Conservation (phyloP, 2,329 filamentous ascomycete genomes). For the Beauveria scarabaeidicola region DNA sequence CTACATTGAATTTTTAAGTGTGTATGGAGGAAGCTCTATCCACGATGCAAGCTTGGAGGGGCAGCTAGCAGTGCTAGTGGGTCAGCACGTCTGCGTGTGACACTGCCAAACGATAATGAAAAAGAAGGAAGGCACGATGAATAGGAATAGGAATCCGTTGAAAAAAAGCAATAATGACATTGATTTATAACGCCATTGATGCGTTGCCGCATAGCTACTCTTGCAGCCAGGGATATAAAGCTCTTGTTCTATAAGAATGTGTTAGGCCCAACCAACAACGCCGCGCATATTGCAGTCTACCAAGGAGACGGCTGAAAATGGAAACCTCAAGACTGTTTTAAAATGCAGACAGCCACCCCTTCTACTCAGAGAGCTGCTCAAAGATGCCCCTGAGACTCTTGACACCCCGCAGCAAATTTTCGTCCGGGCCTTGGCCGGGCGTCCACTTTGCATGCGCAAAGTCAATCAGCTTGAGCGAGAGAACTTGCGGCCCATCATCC, state of each 20-base stretch:
- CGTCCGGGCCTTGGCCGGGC: constrained; percentile 73
- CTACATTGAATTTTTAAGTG: constrained; percentile 21
- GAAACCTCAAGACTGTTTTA: background rate
- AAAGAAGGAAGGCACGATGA: background rate
- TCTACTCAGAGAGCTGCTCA: constrained; percentile 44
- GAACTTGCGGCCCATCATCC: constrained; percentile 52
- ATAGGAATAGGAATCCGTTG: background rate
- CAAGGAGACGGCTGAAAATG: background rate
- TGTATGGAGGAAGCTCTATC: background rate
- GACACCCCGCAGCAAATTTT: constrained; percentile 71
- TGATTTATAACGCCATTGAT: background rate
- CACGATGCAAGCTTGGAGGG: constrained; percentile 2
- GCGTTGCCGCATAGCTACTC: constrained; percentile 1
- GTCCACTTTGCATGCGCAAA: constrained; percentile 90
- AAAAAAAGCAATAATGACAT: constrained; percentile 6
- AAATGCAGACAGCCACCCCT: background rate
- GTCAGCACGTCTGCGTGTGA: background rate
- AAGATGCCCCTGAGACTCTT: constrained; percentile 65
- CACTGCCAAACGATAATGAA: background rate
- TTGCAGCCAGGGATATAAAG: background rate
- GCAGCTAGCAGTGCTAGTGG: background rate
- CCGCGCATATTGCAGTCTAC: background rate
- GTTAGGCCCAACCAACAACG: background rate
- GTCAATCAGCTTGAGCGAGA: constrained; percentile 82
- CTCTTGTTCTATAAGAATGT: background rate